Evolutionary conservation across 2,329 filamentous ascomycete genomes (phyloP).

Genomic region (Celoporthe dispersa): DNA sequence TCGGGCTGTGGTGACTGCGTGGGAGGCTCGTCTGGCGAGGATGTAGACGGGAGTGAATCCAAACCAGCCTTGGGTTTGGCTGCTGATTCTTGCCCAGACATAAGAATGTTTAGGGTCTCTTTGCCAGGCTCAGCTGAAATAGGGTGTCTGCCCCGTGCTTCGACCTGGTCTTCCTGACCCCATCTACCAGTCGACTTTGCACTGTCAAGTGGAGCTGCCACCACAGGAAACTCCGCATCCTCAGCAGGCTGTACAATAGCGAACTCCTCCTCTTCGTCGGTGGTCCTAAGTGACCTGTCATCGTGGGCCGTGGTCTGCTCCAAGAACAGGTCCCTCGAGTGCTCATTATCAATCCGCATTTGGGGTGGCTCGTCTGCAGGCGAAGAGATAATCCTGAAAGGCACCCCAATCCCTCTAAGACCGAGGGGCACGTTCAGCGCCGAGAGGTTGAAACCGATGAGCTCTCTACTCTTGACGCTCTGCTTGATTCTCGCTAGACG

Average conservation of each 20-base stretch:
- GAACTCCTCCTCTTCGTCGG: neutral
- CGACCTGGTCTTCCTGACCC: neutral
- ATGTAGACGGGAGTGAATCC: neutral
- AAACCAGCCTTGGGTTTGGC: neutral
- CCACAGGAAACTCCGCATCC: no score
- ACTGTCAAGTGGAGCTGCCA: neutral
- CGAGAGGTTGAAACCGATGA: constrained; percentile 45
- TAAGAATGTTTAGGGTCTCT: neutral
- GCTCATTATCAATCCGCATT: neutral
- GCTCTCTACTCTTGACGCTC: constrained; percentile 51
- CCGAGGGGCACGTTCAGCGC: constrained; percentile 21
- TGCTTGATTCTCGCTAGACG: constrained; percentile 47
- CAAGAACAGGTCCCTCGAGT: neutral
- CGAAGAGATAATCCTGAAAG: constrained; percentile 29
- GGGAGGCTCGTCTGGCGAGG: neutral
- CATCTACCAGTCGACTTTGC: neutral
- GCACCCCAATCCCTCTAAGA: constrained; percentile 27
- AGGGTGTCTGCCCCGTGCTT: neutral
- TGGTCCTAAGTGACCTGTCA: neutral
- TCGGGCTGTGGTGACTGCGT: neutral
- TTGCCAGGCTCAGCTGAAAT: neutral
- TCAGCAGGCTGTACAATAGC: neutral
- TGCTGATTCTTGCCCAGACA: neutral
- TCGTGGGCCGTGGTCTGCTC: neutral
- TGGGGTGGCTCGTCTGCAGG: constrained; percentile 20